Evolutionary conservation across 148 eudicot genomes (phyloP), one percentile per base, ranked within the genome.

Genomic region (Persicaria tinctoria): DNA sequence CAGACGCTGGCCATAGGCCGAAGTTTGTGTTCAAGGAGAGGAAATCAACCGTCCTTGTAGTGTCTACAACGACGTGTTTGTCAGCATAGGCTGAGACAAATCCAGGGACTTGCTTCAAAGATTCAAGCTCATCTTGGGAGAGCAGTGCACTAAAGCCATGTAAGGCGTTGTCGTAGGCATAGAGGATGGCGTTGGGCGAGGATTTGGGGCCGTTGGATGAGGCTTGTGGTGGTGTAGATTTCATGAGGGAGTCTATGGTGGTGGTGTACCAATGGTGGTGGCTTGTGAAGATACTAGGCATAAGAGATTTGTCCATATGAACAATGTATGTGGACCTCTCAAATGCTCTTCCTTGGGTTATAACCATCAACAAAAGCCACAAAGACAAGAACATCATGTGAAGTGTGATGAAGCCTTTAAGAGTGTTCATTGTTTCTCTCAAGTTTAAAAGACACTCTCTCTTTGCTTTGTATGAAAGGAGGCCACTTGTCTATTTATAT

Each of bases 201-300:
- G 75, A 23, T 12, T 77, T 18, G 18, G 55, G 49, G 73, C 44
- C 17, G 20, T 72, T 11, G 10, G 77, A 55, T 7, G 77, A 3
- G 55, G 72, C n/a, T 6, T 13, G 47, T 5, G 76, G 38, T 27
- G 18, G 66, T 45, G 78, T 71, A 0, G 94, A 83, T 12, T 86
- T 76, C n/a, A 88, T 74, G 47, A 82, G 76, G 0, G 91, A 82
- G 12, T 86, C 80, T 17, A 90, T 75, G 11, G 86, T 79, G 77
- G 90, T 80, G 69, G 85, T 77, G 81, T 89, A 89, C 97, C 93
- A 91, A 53, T 86, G 83, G 69, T 84, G 84, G 76, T 85, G 93
- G 82, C 63, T 78, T 23, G 87, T 18, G 78, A 84, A 91, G 12
- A 79, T 78, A 82, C 71, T 87, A 79, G 97, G 97, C 97, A 91